Evolutionary conservation across 352 stramenopile species (phyloP).

Genomic region (Pythium utonaiense): DNA sequence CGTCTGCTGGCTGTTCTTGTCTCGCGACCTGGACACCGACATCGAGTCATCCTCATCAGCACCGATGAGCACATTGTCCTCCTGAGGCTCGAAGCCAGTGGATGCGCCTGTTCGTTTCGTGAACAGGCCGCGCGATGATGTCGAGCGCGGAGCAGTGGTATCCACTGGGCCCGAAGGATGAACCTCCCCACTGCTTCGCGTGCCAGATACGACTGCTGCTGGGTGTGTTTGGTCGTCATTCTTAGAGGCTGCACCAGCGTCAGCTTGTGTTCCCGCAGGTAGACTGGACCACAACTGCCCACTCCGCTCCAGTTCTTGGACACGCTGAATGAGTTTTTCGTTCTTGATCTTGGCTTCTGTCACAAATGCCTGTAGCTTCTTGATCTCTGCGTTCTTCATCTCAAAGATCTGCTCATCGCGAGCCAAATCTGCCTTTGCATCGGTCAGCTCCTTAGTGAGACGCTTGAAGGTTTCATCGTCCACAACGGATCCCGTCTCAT

Average conservation of each 20-base stretch:
- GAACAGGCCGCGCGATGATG: slow-evolving; percentile 57
- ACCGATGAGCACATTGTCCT: slow-evolving; percentile 67
- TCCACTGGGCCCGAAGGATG: neutral
- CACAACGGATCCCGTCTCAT: neutral
- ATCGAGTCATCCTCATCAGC: slow-evolving; percentile 37
- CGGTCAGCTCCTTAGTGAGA: slow-evolving; percentile 54
- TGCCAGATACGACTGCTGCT: neutral
- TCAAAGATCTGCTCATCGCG: slow-evolving; percentile 85
- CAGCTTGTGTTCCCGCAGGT: neutral
- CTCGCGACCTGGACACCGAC: slow-evolving; percentile 18
- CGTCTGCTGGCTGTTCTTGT: neutral
- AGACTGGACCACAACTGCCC: slow-evolving; percentile 65
- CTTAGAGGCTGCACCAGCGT: neutral
- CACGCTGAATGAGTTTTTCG: slow-evolving; percentile 62
- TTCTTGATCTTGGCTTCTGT: slow-evolving; percentile 68
- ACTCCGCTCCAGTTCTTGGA: slow-evolving; percentile 65
- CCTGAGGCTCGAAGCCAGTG: slow-evolving; percentile 38
- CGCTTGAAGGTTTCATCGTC: slow-evolving; percentile 32
- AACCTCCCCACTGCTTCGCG: neutral
- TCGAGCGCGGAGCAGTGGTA: slow-evolving; percentile 24
- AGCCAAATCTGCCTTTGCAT: slow-evolving; percentile 58
- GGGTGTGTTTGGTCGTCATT: neutral
- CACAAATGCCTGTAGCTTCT: slow-evolving; percentile 53
- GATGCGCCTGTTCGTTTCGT: slow-evolving; percentile 32
- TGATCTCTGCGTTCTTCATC: slow-evolving; percentile 78